phyloP scores from a whole-genome alignment of 257 asterid genomes.

The Jasminum sambac region DNA sequence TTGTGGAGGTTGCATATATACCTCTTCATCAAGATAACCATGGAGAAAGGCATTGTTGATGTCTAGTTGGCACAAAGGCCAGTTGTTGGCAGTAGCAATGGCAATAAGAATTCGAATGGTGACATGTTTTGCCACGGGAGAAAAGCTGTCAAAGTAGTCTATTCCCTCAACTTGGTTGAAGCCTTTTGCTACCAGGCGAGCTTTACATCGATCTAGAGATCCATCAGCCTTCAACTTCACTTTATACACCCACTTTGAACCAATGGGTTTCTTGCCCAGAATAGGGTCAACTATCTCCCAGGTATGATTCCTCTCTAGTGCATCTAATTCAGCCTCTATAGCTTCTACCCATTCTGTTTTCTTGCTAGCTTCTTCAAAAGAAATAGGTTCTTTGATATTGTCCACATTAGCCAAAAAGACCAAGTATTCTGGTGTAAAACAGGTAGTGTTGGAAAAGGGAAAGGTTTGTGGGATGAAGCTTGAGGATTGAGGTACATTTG shows the following conservation, averaged over 20 bases:
- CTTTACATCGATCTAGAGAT: not conserved
- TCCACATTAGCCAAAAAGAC: too few relatives aligned
- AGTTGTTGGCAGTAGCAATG: not conserved
- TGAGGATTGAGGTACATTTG: too few relatives aligned
- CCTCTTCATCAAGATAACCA: not conserved
- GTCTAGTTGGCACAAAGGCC: conserved; percentile 1
- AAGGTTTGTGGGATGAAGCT: too few relatives aligned
- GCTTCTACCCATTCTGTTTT: not conserved
- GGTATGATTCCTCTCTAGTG: not conserved
- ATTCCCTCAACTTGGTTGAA: not conserved
- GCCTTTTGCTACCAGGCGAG: not conserved
- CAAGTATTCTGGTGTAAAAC: too few relatives aligned
- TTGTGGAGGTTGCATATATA: not conserved
- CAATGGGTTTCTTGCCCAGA: not conserved
- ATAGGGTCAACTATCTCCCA: not conserved
- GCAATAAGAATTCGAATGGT: not conserved
- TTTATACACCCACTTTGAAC: conserved; percentile 9
- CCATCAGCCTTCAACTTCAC: conserved; percentile 7
- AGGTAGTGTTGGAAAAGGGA: too few relatives aligned
- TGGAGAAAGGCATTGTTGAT: conserved; percentile 10
- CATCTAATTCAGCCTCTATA: not conserved
- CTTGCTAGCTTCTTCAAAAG: too few relatives aligned
- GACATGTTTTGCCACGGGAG: not conserved
- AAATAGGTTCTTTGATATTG: too few relatives aligned
- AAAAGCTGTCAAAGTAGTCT: not conserved